Evolutionary conservation across 2,329 filamentous ascomycete species (phyloP), one percentile per base, ranked within the genome.

Genomic region (Phialocephala subalpina): DNA sequence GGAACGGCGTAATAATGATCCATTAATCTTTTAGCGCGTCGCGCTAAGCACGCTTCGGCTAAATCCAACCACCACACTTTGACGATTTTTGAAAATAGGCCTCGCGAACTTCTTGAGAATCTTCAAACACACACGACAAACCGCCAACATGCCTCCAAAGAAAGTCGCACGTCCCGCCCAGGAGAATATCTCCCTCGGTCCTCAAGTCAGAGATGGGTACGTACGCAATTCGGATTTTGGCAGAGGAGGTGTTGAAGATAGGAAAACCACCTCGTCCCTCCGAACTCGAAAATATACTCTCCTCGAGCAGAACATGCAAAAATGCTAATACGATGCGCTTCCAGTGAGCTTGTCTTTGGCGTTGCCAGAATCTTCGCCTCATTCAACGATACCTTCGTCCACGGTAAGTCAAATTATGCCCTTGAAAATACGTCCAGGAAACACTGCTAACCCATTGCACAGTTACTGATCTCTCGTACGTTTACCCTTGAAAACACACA

Each of bases 171-270:
- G 91, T 81, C 90, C 92, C 79, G 87, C 89, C 78, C 90, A 95
- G 87, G 96, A 98, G 91, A 99, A 99, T 87, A 96, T 99, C 88
- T 94, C 92, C 84, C 90, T 98, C 79, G 96, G 96, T 79, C 96
- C 96, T 81, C 93, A 97, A 84, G 92, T 94, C 86, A 92, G 94
- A 81, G 95, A 97, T 88, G 94, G 93, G n/a, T 14, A 14, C 35
- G 14, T 38, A 14, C 35, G 14, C 7, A 38, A 38, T 38, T 38
- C 35, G 35, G n/a, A n/a, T 38, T 38, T 7, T 38, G 7, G 35
- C 35, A 45, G n/a, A n/a, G n/a, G n/a, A n/a, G n/a, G n/a, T n/a
- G n/a, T n/a, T n/a, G n/a, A n/a, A n/a, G n/a, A n/a, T n/a, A n/a
- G n/a, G n/a, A n/a, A n/a, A n/a, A n/a, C n/a, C n/a, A n/a, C n/a